Evolutionary conservation across 257 asterid genomes (phyloP).

Genomic region (Pogostemon cablin): DNA sequence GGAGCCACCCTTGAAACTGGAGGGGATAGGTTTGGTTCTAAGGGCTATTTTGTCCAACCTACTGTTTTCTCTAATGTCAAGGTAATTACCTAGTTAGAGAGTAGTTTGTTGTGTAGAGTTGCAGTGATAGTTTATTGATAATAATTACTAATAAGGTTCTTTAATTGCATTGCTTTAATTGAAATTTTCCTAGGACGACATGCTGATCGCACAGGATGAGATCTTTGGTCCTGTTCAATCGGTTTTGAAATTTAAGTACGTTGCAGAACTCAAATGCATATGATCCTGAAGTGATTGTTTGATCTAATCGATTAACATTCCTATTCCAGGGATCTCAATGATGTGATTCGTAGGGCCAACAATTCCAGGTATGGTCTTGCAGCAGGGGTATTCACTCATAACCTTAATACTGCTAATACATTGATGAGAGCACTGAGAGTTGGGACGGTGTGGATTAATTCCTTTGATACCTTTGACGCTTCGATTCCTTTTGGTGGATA

Average conservation of each 20-base stretch:
- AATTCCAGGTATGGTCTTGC: slow-evolving; percentile 70
- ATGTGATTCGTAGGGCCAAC: slow-evolving; percentile 79
- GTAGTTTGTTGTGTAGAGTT: not conserved
- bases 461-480: slow-evolving; percentile 87
- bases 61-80: slow-evolving; percentile 86
- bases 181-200: slow-evolving; percentile 63
- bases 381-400: slow-evolving; percentile 88
- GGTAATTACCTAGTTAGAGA: slow-evolving; percentile 45
- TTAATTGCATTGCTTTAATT: not conserved
- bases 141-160: slow-evolving; percentile 21
- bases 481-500: slow-evolving; percentile 95
- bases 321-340: slow-evolving; percentile 62
- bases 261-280: not conserved
- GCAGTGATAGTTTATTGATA: slow-evolving; percentile 5
- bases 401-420: slow-evolving; percentile 83
- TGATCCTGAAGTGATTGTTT: slow-evolving; percentile 9
- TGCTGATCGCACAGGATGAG: slow-evolving; percentile 86
- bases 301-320: not conserved
- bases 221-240: slow-evolving; percentile 95
- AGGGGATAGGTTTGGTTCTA: slow-evolving; percentile 62
- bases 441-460: slow-evolving; percentile 84
- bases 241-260: slow-evolving; percentile 76
- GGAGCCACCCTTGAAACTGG: slow-evolving; percentile 96
- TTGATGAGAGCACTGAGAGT: slow-evolving; percentile 79
- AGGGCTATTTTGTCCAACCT: slow-evolving; percentile 84